Evolutionary conservation across 2,329 filamentous ascomycete species (phyloP), one percentile per base, ranked within the genome.

Genomic region (Chlorencoelia australis): DNA sequence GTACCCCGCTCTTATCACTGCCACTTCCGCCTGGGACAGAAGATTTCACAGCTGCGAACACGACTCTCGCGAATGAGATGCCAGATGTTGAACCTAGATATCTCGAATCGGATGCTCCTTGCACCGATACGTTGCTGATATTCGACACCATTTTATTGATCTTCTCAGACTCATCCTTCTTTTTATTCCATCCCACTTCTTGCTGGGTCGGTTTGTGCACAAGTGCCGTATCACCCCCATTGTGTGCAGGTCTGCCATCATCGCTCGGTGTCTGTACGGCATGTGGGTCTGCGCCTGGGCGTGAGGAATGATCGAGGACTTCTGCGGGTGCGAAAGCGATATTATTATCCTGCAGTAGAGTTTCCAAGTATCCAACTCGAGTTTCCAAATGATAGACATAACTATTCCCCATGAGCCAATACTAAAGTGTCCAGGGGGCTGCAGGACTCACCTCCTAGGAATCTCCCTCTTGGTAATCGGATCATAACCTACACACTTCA

Each of bases 381-480:
- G 82, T 84, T 60, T 96, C 89, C 41, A 96, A 78, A 57, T 94
- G 96, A 62, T 83, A 94, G 32, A 96, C 86, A 65, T 96, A 96
- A 59, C 82, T 85, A 45, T 22, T 21, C 24, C 4, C 16, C n/a
- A 17, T 26, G n/a, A 14, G 11, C 14, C 30, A 26, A 26, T 17
- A 19, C 3, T 19, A 15, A 5, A 13, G 4, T 27, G 11, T 27
- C 18, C 17, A 24, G 13, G 9, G 17, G 30, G 16, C 37, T 32
- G 8, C 25, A 29, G 22, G 27, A 59, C 61, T 50, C 49, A 67
- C 66, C 74, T 79, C 61, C 88, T 75, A 33, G 89, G 89, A 40
- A 96, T 94, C 62, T 95, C 87, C 55, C 84, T 79, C 68, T 95
- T 95, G 16, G 86, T 94, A 54, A 95, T 94, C 21, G 89, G 88